phyloP scores from a whole-genome alignment of 805 yeast genomes.

The Ogataea nitratoaversa region DNA sequence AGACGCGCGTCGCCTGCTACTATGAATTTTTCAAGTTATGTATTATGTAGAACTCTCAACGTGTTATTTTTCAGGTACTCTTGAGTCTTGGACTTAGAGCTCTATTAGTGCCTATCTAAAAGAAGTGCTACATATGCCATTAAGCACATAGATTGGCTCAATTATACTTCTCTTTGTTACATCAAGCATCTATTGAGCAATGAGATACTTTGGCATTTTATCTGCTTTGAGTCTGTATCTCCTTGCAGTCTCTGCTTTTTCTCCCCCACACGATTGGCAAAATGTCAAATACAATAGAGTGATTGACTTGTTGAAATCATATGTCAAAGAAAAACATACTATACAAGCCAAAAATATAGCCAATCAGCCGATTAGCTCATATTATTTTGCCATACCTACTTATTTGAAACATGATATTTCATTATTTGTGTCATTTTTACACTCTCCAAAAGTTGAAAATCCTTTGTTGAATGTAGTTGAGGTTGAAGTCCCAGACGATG shows the following conservation, averaged over 20 bases:
- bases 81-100: neutral
- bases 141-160: no score
- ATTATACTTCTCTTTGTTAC: neutral
- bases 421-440: constrained; percentile 21
- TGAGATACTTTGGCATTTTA: constrained; percentile 5
- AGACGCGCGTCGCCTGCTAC: no score
- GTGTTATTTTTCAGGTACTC: neutral
- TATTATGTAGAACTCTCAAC: no score
- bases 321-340: constrained; percentile 56
- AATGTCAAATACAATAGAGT: constrained; percentile 53
- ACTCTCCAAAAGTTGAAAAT: constrained; percentile 14
- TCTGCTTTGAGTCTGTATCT: constrained; percentile 2
- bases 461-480: constrained; percentile 19
- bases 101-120: no score
- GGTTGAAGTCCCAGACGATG: constrained; percentile 10
- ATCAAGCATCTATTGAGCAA: neutral
- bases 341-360: constrained; percentile 58
- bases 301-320: constrained; percentile 63
- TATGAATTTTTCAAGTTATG: no score
- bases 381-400: constrained; percentile 56
- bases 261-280: constrained; percentile 39
- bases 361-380: constrained; percentile 46
- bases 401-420: constrained; percentile 28
- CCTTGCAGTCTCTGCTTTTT: constrained; percentile 12
- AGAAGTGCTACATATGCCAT: no score